Percentiles rank a stretch among this genome's conserved stretches.
These are phyloP conservation scores for Irpex lacteus DNA, from an alignment of 1,284 basidiomycete species.

Conservation along the genomic window DNA sequence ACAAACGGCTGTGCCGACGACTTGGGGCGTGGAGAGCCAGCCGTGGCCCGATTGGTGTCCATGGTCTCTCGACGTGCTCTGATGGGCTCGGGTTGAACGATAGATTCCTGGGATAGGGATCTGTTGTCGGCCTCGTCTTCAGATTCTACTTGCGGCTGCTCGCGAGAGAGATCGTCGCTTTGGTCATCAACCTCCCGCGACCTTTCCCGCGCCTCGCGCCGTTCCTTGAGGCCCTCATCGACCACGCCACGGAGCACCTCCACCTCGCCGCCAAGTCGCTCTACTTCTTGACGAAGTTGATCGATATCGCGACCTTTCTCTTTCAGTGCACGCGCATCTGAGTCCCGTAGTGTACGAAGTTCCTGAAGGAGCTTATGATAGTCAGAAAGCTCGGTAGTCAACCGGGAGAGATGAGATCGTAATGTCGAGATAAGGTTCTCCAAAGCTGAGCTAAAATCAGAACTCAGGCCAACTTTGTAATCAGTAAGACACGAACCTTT, in stretches of 20 bases:
- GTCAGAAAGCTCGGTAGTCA: conserved; percentile 74
- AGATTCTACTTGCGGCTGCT: neutral
- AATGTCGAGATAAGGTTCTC: conserved; percentile 75
- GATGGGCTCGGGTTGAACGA: conserved; percentile 7
- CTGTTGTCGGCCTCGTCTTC: conserved; percentile 8
- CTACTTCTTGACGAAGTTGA: conserved; percentile 63
- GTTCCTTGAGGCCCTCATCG: conserved; percentile 76
- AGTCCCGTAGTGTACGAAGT: conserved; percentile 60
- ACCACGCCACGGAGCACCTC: conserved; percentile 80
- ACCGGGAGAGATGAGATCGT: conserved; percentile 68
- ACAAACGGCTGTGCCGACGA: conserved; percentile 35
- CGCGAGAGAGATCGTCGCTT: neutral
- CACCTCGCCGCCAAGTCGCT: conserved; percentile 76
- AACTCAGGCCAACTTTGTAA: neutral
- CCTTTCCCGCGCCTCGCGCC: conserved; percentile 41
- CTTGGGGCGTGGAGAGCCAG: conserved; percentile 20
- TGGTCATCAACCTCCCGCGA: conserved; percentile 14
- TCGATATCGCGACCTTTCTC: conserved; percentile 64
- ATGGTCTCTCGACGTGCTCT: conserved; percentile 31
- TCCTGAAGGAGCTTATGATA: conserved; percentile 67
- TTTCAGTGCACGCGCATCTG: conserved; percentile 56
- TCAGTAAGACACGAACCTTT: conserved; percentile 52
- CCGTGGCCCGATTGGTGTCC: conserved; percentile 45
- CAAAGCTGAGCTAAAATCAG: conserved; percentile 48
- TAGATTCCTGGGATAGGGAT: too few relatives aligned